Base-by-base conservation (phyloP, 805 yeast species). In the Cyberlindnera subsufficiens region DNA sequence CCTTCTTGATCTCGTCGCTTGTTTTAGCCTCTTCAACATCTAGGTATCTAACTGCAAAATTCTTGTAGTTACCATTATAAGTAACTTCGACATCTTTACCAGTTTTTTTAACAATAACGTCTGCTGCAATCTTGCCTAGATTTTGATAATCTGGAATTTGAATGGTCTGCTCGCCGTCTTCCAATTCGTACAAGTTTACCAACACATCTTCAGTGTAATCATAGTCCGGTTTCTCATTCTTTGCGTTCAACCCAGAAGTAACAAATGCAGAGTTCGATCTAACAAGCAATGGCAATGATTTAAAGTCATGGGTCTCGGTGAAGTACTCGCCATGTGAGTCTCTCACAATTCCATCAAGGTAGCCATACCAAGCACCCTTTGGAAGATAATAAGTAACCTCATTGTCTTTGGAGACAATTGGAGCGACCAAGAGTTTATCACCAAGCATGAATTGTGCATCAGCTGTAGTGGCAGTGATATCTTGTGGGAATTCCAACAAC, bases 351-450 rank as follows among this genome's bases (percentile, higher is more conserved):
- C 56, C 54, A 31, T 50, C 56, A 41, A 52, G 32, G 38, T 50
- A 52, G 15, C 56, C 56, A 30, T 52, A 50, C 54, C 52, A 52
- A 15, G 49, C 43, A 31, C 56, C 56, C 39, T 43, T 43, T 42
- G 56, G 56, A 16, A 50, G 31, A 39, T 52, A 52, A 38, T 50
- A 52, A 13, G 48, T 47, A 11, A 52, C 46, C n/a, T 41, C 46
- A 39, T 45, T 44, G 29, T 50, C 53, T 27, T 39, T 38, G 29
- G 46, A 41, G 31, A 39, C 19, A 11, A 52, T 35, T 32, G 56
- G 56, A 6, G 53, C 56, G 32, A 52, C 56, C 5, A 50, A 42
- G 38, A 52, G 36, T 30, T 35, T 43, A 40, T 50, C 56, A 43
- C 56, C 56, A 29, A 48, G 49, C 48, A 52, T 44, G 37, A 33